Evolutionary conservation across 176 grass and related monocot species (phyloP).

Genomic region (Coix lacrymajobi): DNA sequence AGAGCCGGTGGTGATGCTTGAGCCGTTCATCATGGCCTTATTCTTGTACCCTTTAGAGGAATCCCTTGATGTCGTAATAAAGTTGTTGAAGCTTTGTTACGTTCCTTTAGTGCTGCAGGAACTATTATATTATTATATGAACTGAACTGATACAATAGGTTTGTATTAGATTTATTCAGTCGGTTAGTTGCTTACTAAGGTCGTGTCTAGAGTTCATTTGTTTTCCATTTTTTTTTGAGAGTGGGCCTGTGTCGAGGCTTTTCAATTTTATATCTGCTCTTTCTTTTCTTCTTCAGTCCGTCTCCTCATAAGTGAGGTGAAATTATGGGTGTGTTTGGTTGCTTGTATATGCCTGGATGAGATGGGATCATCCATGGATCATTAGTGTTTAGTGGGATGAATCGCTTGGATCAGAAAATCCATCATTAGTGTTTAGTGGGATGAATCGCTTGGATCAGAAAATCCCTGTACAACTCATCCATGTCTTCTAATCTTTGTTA

Average conservation of each 20-base stretch:
- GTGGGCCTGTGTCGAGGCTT: too few species aligned
- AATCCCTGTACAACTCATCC: too few species aligned
- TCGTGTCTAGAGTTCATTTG: neutral
- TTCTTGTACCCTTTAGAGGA: constrained; percentile 27
- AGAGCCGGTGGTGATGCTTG: constrained; percentile 17
- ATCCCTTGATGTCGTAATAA: constrained; percentile 7
- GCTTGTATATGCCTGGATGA: too few species aligned
- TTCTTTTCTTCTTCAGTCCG: neutral
- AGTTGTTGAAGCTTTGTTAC: constrained; percentile 13
- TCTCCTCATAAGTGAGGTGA: neutral
- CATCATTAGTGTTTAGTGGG: too few species aligned
- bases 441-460: too few species aligned
- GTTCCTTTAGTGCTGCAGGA: neutral
- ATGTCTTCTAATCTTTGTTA: too few species aligned
- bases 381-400: too few species aligned
- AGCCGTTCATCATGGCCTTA: constrained; percentile 17
- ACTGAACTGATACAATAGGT: neutral
- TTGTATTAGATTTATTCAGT: neutral
- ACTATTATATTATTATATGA: neutral
- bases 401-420: too few species aligned
- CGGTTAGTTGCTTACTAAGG: neutral
- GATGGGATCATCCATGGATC: too few species aligned
- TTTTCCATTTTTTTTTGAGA: too few species aligned
- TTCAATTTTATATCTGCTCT: neutral
- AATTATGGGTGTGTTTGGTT: too few species aligned